Evolutionary conservation across 1,284 basidiomycete genomes (phyloP).

Genomic region (Phylloporus sp.): DNA sequence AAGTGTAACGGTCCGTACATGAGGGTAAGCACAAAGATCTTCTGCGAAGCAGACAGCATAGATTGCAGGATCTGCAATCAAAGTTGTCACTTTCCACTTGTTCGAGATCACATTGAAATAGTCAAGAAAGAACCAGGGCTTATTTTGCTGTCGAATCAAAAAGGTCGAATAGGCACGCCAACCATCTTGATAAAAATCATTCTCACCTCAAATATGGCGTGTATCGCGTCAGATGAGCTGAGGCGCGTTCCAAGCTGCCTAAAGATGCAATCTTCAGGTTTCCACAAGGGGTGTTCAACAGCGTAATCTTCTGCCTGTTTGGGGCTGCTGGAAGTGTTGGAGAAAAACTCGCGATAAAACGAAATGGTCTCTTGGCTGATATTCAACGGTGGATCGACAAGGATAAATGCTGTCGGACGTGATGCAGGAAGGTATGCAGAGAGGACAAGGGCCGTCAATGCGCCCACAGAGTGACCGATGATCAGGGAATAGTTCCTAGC

Average conservation of each 20-base stretch:
- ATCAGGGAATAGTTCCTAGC: slow-evolving; percentile 22
- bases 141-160: slow-evolving; percentile 19
- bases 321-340: background rate
- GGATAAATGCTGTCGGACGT: slow-evolving; percentile 24
- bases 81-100: slow-evolving; percentile 21
- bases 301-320: slow-evolving; percentile 1
- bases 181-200: background rate
- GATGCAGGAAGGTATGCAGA: slow-evolving; percentile 16
- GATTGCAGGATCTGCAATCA: slow-evolving; percentile 25
- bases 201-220: background rate
- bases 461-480: slow-evolving; percentile 33
- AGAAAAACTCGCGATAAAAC: background rate
- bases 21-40: background rate
- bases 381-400: slow-evolving; percentile 29
- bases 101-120: slow-evolving; percentile 9
- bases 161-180: background rate
- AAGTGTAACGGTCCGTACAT: slow-evolving; percentile 20
- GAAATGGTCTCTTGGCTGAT: background rate
- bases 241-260: background rate
- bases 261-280: background rate
- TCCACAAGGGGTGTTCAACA: background rate
- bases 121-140: slow-evolving; percentile 24
- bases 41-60: slow-evolving; percentile 2
- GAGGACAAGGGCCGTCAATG: slow-evolving; percentile 16
- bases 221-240: background rate